A percentile compares a stretch with the other conserved stretches of the same genome.
These are phyloP conservation scores for Cladosporium sp. DNA, from an alignment of 2,329 filamentous ascomycete genomes.

Conservation along the genomic window DNA sequence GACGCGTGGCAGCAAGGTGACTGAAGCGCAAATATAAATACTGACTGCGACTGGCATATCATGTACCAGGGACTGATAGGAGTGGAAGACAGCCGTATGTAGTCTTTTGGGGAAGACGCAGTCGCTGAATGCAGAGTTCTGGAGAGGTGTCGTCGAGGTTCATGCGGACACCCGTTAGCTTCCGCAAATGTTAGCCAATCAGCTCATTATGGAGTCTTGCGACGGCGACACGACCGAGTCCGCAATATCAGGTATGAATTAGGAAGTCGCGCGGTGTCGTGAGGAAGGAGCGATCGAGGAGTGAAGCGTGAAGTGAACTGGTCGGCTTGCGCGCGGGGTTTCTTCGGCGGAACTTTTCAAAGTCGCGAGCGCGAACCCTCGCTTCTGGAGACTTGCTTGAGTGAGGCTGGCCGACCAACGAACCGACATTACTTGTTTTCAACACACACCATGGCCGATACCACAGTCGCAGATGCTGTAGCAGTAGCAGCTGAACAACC, in stretches of 20 bases:
- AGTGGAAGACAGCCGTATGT: not conserved
- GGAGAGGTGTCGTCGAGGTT: not conserved
- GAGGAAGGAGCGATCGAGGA: not conserved
- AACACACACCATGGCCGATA: conserved; percentile 15
- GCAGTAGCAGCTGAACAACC: conserved; percentile 21
- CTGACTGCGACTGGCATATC: not conserved
- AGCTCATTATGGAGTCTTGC: not conserved
- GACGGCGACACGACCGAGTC: not conserved
- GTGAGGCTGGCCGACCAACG: not conserved
- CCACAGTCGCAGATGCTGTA: conserved; percentile 7
- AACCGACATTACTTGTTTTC: not conserved
- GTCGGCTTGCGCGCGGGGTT: not conserved
- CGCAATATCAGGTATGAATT: not conserved
- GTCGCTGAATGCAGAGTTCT: not conserved
- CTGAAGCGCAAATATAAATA: not conserved
- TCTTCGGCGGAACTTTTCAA: not conserved
- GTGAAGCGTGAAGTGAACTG: conserved; percentile 3
- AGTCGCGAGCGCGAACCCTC: conserved; percentile 8
- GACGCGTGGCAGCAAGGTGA: not conserved
- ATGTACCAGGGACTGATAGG: not conserved
- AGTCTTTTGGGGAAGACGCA: not conserved
- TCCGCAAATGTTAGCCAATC: not conserved
- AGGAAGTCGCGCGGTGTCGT: not conserved
- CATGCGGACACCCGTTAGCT: not conserved
- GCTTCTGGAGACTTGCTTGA: not conserved